These are phyloP conservation scores for Aspergillus cejpii DNA, from an alignment of 2,329 filamentous ascomycete genomes.

Conservation along the genomic window DNA sequence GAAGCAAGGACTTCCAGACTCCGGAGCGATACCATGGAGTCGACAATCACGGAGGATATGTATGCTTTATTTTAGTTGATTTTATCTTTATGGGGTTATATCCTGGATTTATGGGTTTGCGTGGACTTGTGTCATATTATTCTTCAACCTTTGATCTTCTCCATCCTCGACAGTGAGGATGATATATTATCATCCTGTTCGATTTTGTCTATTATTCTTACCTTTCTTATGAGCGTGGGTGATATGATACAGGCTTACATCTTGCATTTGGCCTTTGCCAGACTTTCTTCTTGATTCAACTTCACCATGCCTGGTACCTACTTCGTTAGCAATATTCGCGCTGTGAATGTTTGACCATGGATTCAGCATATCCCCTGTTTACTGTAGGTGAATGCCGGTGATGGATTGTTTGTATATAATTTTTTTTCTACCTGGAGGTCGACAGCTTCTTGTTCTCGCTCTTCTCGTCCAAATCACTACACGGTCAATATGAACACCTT, in stretches of 20 bases:
- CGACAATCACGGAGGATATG: constrained; percentile 2
- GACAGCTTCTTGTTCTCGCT: too few relatives aligned
- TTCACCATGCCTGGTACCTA: constrained; percentile 1
- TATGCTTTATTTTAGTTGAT: neutral
- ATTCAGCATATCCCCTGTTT: too few relatives aligned
- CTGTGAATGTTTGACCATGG: too few relatives aligned
- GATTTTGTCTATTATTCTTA: constrained; percentile 18
- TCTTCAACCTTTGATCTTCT: neutral
- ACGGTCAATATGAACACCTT: too few relatives aligned
- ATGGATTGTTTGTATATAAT: too few relatives aligned
- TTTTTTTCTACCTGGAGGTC: too few relatives aligned
- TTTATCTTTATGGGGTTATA: neutral
- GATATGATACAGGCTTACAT: constrained; percentile 23
- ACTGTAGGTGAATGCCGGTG: too few relatives aligned
- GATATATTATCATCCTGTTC: constrained; percentile 3
- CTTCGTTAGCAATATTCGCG: neutral
- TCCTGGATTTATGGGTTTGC: constrained; percentile 3
- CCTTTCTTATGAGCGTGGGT: constrained; percentile 21
- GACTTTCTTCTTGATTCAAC: constrained; percentile 4
- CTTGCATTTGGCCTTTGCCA: constrained; percentile 11
- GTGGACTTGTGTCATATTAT: constrained; percentile 1
- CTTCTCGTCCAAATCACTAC: too few relatives aligned
- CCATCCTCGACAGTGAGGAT: constrained; percentile 12
- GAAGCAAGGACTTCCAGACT: constrained; percentile 1
- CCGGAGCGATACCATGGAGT: constrained; percentile 1